A percentile compares a stretch with the other conserved stretches of the same genome.
Conservation (phyloP, 192 early-diverging fungal genomes). For the Podila minutissima region DNA sequence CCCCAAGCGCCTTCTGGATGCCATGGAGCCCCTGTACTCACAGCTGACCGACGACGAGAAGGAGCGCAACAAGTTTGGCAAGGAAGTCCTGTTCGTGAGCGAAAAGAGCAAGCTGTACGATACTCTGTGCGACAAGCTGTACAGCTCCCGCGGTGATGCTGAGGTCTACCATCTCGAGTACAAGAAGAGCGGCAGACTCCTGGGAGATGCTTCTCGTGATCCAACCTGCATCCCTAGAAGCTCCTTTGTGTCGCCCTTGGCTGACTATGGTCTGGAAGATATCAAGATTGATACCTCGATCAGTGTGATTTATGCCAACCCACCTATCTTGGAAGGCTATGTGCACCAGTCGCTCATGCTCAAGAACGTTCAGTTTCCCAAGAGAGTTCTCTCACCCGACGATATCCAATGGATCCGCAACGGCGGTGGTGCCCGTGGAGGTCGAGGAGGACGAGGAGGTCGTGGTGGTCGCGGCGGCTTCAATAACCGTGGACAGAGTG, state of each 20-base stretch:
- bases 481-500: slow-evolving; percentile 40
- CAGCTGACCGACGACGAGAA: slow-evolving; percentile 77
- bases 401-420: slow-evolving; percentile 57
- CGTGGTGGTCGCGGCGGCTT: slow-evolving; percentile 28
- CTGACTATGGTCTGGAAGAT: slow-evolving; percentile 61
- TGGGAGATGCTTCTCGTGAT: slow-evolving; percentile 67
- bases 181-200: slow-evolving; percentile 63
- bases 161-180: slow-evolving; percentile 58
- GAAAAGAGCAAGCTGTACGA: slow-evolving; percentile 71
- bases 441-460: slow-evolving; percentile 48
- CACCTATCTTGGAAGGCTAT: slow-evolving; percentile 20
- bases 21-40: slow-evolving; percentile 72
- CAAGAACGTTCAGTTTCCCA: slow-evolving; percentile 40
- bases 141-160: slow-evolving; percentile 56
- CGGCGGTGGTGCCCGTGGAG: slow-evolving; percentile 55
- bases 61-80: slow-evolving; percentile 77
- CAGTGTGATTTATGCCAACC: slow-evolving; percentile 51
- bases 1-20: slow-evolving; percentile 78
- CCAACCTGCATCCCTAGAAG: slow-evolving; percentile 68
- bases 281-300: slow-evolving; percentile 73
- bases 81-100: slow-evolving; percentile 66
- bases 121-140: slow-evolving; percentile 59
- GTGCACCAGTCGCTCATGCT: slow-evolving; percentile 40
- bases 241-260: slow-evolving; percentile 66
- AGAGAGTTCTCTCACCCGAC: slow-evolving; percentile 40